Evolutionary conservation across 1,284 basidiomycete species (phyloP), one percentile per base, ranked within the genome.

Genomic region (Cerrena zonata): DNA sequence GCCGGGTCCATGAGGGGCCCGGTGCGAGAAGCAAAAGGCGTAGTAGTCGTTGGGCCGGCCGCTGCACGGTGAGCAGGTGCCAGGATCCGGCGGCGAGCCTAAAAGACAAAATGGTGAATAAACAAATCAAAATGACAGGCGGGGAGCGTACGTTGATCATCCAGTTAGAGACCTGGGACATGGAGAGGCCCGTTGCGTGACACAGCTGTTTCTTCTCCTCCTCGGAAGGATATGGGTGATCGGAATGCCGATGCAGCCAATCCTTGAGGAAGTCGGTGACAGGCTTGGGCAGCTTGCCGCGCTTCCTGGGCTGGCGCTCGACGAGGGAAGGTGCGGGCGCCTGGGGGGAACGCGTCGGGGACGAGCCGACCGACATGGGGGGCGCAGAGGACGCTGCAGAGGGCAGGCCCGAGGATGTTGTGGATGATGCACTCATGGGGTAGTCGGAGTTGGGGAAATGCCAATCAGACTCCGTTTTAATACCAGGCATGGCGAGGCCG

Each of bases 121-220:
- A 53, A 38, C 55, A 53, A 53, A 45, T 21, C 50, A 49, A 60
- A 51, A 39, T 5, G 36, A n/a, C n/a, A n/a, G n/a, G n/a, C n/a
- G n/a, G n/a, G 30, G 41, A 21, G 76, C 87, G 59, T 51, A 90
- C 89, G 59, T 91, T 91, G 62, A 91, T 91, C 86, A 91, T 91
- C 89, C 89, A 91, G 65, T 91, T 91, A 51, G 85, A 88, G 1
- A 93, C 89, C 68, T 93, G 90, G 66, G 79, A 85, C 83, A 93
- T 91, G 66, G 82, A 89, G 55, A 94, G 71, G 13, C 88, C 88
- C 0, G 90, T 94, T 45, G 86, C 84, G 61, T 86, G 80, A 69
- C 91, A 93, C 53, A 94, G 71, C 62, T 86, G 83, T 61, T 91
- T 90, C 72, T 94, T 94, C 74, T 94, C 91, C 58, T 92, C 89